Evolutionary conservation across 345 rosid species (phyloP), one percentile per base, ranked within the genome.

Genomic region (Citrus unshiu): DNA sequence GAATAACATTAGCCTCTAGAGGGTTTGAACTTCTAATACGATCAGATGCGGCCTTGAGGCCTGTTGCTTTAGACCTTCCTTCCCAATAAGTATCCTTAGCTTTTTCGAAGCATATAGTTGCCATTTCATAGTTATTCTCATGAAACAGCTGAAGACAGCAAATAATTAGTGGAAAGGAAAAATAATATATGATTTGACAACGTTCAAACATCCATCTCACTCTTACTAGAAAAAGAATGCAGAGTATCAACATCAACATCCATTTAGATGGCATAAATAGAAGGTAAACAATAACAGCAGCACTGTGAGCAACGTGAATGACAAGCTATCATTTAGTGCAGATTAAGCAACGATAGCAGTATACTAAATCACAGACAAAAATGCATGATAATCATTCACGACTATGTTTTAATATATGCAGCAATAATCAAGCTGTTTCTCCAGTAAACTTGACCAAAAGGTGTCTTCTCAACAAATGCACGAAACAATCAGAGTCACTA

Each of bases 101-200:
- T 83, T 79, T 87, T 81, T 83, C 86, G 40, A 90, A 90, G 60
- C 91, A 90, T 76, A 72, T 71, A 32, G 84, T 80, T 29, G 90
- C 90, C 90, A 84, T 87, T 67, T 78, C 84, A 79, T 79, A 90
- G 63, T 86, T 87, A 21, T 70, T 62, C 71, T 84, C 87, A 6
- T 46, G 70, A 54, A 87, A 85, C 30, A 90, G 87, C 92, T 90
- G 84, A 76, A 74, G 37, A 12, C n/a, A 57, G 73, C 18, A 70
- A 32, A 34, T 9, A 19, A 75, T 46, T 37, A 75, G 8, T 35
- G 21, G 16, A 34, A 63, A 73, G 49, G 59, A 46, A 58, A 59
- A 51, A 65, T 9, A 1, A 13, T 9, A 34, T 32, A 9, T 51
- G 24, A 71, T 32, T 72, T 30, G 8, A 64, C 69, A 35, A 18